phyloP scores from a whole-genome alignment of 495 filamentous ascomycete genomes.

The Aspergillus cavernicola region DNA sequence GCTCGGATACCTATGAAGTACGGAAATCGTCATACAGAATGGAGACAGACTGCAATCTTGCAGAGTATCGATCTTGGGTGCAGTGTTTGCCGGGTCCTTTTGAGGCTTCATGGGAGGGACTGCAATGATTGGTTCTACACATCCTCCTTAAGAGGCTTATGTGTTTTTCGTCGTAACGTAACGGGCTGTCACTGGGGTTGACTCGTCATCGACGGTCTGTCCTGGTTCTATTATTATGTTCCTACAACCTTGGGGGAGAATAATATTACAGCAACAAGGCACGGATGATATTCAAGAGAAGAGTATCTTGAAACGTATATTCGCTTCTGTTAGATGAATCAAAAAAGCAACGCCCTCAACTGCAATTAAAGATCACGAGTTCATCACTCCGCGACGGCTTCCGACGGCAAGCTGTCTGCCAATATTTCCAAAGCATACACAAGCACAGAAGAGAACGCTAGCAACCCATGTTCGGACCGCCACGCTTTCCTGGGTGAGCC shows the following conservation, averaged over 20 bases:
- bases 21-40: conserved; percentile 64
- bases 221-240: neutral
- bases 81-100: conserved; percentile 47
- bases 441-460: conserved; percentile 89
- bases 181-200: neutral
- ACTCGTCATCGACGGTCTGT: neutral
- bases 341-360: too few species aligned
- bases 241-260: neutral
- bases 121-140: conserved; percentile 67
- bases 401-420: conserved; percentile 70
- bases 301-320: neutral
- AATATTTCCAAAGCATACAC: conserved; percentile 95
- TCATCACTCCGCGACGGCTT: conserved; percentile 19
- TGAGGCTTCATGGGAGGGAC: conserved; percentile 50
- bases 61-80: conserved; percentile 65
- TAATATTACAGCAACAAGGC: neutral
- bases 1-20: conserved; percentile 51
- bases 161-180: neutral
- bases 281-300: neutral
- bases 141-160: neutral
- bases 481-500: conserved; percentile 68
- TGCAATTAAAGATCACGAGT: conserved; percentile 11
- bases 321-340: too few species aligned
- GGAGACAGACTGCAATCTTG: conserved; percentile 47
- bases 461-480: conserved; percentile 83